These are phyloP conservation scores for Tausonia pullulans DNA, from an alignment of 1,284 basidiomycete species.

Conservation along the genomic window DNA sequence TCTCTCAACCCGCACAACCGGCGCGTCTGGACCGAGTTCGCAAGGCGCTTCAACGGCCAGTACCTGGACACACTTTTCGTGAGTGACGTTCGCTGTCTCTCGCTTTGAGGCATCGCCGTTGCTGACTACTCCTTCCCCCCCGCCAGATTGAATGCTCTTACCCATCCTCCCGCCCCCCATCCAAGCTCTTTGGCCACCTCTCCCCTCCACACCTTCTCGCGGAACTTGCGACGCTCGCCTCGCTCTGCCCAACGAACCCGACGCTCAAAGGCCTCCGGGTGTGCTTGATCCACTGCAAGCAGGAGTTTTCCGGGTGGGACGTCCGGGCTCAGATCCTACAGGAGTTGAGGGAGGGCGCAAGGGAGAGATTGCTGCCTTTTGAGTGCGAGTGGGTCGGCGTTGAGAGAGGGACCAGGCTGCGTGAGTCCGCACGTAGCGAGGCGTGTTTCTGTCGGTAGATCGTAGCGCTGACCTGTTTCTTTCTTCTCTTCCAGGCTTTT, in stretches of 20 bases:
- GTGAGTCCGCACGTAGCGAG: no score
- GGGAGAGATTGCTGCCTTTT: not conserved
- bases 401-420: slow-evolving; percentile 1
- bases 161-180: slow-evolving; percentile 49
- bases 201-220: slow-evolving; percentile 56
- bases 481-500: no score
- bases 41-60: slow-evolving; percentile 27
- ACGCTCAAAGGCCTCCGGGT: slow-evolving; percentile 45
- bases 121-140: slow-evolving; percentile 3
- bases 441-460: no score
- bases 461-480: no score
- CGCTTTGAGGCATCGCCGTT: slow-evolving; percentile 40
- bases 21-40: slow-evolving; percentile 58
- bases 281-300: slow-evolving; percentile 70
- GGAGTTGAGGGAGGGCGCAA: not conserved
- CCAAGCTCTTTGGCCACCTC: slow-evolving; percentile 61
- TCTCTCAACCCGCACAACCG: slow-evolving; percentile 46
- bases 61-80: slow-evolving; percentile 12
- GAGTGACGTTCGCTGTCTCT: not conserved
- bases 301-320: slow-evolving; percentile 28
- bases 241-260: not conserved
- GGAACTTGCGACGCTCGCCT: slow-evolving; percentile 44
- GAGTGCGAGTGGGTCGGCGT: not conserved
- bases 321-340: not conserved
- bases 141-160: slow-evolving; percentile 69